Evolutionary conservation across 768 basidiomycete species (phyloP).

Genomic region (Coprinopsis strossmayeri): DNA sequence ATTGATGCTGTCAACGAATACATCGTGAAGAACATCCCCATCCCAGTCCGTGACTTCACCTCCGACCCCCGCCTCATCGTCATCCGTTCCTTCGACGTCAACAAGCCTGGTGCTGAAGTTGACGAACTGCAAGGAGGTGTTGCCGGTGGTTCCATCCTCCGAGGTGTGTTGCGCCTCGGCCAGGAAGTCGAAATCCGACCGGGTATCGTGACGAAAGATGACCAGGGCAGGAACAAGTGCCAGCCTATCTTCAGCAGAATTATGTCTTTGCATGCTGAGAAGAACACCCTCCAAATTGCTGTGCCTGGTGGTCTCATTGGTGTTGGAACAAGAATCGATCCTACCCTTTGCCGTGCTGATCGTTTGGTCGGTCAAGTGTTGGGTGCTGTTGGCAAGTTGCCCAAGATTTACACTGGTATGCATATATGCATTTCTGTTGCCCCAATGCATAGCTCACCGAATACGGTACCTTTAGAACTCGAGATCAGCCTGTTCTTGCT

Average conservation of each 20-base stretch:
- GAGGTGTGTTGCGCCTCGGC: slow-evolving; percentile 84
- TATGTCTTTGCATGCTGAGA: slow-evolving; percentile 91
- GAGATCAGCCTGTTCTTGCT: slow-evolving; percentile 94
- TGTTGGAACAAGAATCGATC: slow-evolving; percentile 96
- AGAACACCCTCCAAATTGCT: slow-evolving; percentile 88
- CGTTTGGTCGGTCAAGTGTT: slow-evolving; percentile 94
- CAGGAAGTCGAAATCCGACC: slow-evolving; percentile 96
- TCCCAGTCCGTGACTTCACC: slow-evolving; percentile 89
- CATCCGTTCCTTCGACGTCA: slow-evolving; percentile 99
- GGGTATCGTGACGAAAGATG: slow-evolving; percentile 94
- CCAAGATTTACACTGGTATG: slow-evolving; percentile 84
- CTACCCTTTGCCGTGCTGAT: slow-evolving; percentile 95
- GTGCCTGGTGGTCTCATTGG: slow-evolving; percentile 98
- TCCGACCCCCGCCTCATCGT: slow-evolving; percentile 92
- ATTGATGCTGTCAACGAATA: slow-evolving; percentile 99
- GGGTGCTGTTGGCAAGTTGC: slow-evolving; percentile 90
- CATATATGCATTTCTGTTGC: not conserved
- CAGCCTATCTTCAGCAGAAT: slow-evolving; percentile 91
- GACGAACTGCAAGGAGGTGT: slow-evolving; percentile 98
- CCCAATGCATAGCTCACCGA: no score
- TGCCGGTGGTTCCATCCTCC: slow-evolving; percentile 93
- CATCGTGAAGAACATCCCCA: slow-evolving; percentile 94
- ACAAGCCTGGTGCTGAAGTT: slow-evolving; percentile 96
- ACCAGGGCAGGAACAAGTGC: slow-evolving; percentile 82
- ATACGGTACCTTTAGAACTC: slow-evolving; percentile 57